A percentile compares a stretch with the other conserved stretches of the same genome.
These are phyloP conservation scores for Aureobasidium leucospermi DNA, from an alignment of 2,329 filamentous ascomycete species.

Conservation along the genomic window DNA sequence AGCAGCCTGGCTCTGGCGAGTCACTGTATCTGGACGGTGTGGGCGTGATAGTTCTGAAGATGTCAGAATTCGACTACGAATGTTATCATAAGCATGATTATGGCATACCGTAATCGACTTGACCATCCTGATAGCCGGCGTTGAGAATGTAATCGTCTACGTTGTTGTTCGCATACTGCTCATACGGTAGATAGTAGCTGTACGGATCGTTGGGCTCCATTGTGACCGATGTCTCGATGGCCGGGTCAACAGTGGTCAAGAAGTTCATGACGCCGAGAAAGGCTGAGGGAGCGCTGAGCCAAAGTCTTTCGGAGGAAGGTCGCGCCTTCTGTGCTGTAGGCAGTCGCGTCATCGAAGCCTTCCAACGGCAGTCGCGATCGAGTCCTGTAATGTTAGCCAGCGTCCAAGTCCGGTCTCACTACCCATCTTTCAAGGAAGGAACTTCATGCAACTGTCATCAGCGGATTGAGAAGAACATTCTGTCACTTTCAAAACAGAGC, in stretches of 20 bases:
- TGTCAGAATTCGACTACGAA: not conserved
- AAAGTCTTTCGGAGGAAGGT: not conserved
- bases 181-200: not conserved
- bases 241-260: not conserved
- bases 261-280: not conserved
- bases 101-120: slow-evolving; percentile 14
- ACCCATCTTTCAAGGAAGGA: too few species aligned
- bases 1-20: slow-evolving; percentile 28
- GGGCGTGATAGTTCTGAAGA: not conserved
- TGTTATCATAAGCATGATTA: not conserved
- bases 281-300: not conserved
- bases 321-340: not conserved
- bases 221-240: not conserved
- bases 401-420: too few species aligned
- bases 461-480: not conserved
- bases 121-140: not conserved
- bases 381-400: not conserved
- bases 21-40: slow-evolving; percentile 14
- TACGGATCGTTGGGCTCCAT: not conserved
- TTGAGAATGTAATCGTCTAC: not conserved
- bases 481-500: not conserved
- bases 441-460: too few species aligned
- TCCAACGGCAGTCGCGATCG: not conserved
- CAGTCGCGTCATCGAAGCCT: not conserved
- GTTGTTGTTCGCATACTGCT: not conserved